Evolutionary conservation across 164 flowering plant species (phyloP).

Genomic region (Nymphaea thermarum): DNA sequence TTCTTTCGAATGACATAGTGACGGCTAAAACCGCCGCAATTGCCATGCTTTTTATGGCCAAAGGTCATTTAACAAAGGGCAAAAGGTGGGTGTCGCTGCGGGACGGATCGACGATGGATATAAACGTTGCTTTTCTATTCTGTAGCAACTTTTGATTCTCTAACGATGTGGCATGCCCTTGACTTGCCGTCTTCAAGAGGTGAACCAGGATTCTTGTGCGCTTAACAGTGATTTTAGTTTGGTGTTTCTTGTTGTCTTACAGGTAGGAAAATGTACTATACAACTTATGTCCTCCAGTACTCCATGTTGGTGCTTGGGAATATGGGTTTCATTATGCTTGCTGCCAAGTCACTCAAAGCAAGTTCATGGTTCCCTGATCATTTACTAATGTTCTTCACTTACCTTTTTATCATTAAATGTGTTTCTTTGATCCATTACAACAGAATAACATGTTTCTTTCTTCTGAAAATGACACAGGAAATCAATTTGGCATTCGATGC

Average conservation of each 20-base stretch:
- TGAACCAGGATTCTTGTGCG: too few relatives aligned
- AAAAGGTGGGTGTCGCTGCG: too few relatives aligned
- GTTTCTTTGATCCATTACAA: not conserved
- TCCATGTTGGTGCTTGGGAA: slow-evolving; percentile 31
- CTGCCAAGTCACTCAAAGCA: slow-evolving; percentile 49
- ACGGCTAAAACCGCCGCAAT: too few relatives aligned
- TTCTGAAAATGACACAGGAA: slow-evolving; percentile 15
- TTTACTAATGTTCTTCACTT: not conserved
- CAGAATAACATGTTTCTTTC: not conserved
- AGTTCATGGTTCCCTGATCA: not conserved
- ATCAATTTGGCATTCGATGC: slow-evolving; percentile 26
- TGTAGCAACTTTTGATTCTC: too few relatives aligned
- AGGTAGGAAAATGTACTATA: slow-evolving; percentile 38
- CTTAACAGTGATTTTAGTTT: too few relatives aligned
- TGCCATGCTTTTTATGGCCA: too few relatives aligned
- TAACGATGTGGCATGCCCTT: too few relatives aligned
- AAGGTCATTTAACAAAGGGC: too few relatives aligned
- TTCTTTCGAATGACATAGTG: too few relatives aligned
- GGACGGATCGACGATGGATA: too few relatives aligned
- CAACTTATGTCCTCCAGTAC: slow-evolving; percentile 41
- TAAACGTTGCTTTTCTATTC: too few relatives aligned
- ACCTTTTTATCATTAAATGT: not conserved
- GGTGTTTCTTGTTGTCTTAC: not conserved
- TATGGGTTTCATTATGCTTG: slow-evolving; percentile 54
- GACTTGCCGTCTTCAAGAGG: too few relatives aligned